Conservation (phyloP, 2,329 filamentous ascomycete genomes). For the Echinosphaeria canescens region DNA sequence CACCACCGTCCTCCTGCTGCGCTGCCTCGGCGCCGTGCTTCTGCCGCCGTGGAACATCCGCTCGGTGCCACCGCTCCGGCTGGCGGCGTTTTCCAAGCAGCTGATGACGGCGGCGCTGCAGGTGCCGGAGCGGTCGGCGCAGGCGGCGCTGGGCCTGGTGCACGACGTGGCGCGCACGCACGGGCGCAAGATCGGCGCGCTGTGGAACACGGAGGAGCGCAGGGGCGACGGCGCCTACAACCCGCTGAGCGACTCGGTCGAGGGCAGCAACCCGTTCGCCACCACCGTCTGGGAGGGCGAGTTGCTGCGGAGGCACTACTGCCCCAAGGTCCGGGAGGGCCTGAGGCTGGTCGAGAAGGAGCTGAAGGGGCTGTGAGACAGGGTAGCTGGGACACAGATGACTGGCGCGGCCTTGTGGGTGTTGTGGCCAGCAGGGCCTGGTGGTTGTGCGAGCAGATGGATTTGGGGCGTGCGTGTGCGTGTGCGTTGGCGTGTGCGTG, state of each 20-base stretch:
- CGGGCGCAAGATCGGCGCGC: slow-evolving; percentile 55
- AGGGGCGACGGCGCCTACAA: slow-evolving; percentile 80
- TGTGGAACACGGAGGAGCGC: slow-evolving; percentile 91
- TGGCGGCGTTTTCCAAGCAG: slow-evolving; percentile 90
- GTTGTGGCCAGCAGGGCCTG: not conserved
- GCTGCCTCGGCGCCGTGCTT: slow-evolving; percentile 64
- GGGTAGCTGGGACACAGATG: too few species aligned
- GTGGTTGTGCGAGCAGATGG: too few species aligned
- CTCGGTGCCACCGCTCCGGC: slow-evolving; percentile 55
- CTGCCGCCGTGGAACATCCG: slow-evolving; percentile 54
- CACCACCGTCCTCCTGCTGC: slow-evolving; percentile 76
- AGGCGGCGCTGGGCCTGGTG: slow-evolving; percentile 60
- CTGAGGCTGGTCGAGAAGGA: slow-evolving; percentile 47
- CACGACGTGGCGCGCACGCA: slow-evolving; percentile 64
- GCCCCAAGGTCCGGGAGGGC: slow-evolving; percentile 64
- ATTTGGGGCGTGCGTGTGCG: slow-evolving; percentile 2
- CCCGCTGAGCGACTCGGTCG: slow-evolving; percentile 48
- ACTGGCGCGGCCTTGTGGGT: too few species aligned
- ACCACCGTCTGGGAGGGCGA: slow-evolving; percentile 89
- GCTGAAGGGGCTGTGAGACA: slow-evolving; percentile 12
- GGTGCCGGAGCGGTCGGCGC: slow-evolving; percentile 70
- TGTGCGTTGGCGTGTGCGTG: too few species aligned
- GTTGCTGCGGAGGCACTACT: slow-evolving; percentile 65
- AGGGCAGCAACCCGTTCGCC: slow-evolving; percentile 78
- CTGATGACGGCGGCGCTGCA: slow-evolving; percentile 67